Percentiles rank a stretch among this genome's conserved stretches.
Evolutionary conservation across 192 early-diverging fungal species (phyloP).

Genomic region (Funneliformis geosporum): DNA sequence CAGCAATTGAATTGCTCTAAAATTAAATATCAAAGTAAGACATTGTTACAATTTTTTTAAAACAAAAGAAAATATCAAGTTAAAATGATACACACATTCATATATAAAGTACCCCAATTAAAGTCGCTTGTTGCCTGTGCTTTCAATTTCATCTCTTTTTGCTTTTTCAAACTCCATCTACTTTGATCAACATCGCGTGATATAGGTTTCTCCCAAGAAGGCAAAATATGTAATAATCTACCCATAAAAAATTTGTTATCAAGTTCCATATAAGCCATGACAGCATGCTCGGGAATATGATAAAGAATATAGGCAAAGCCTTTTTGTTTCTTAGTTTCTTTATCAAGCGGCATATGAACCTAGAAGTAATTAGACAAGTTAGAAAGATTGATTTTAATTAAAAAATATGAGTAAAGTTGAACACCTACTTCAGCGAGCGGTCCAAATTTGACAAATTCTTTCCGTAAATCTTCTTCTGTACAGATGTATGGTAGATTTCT

Average conservation of each 20-base stretch:
- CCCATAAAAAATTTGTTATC: constrained; percentile 91
- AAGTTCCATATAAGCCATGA: constrained; percentile 80
- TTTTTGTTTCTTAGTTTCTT: constrained; percentile 89
- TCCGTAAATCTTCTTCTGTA: constrained; percentile 84
- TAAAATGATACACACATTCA: constrained; percentile 69
- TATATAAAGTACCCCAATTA: constrained; percentile 96
- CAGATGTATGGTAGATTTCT: constrained; percentile 91
- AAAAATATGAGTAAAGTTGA: background rate
- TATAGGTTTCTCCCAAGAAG: constrained; percentile 84
- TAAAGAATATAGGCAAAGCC: constrained; percentile 92
- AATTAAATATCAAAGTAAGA: constrained; percentile 11
- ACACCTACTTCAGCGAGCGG: constrained; percentile 77
- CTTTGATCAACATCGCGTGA: constrained; percentile 46
- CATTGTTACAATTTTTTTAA: constrained; percentile 12
- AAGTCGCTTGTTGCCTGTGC: constrained; percentile 78
- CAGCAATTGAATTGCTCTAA: constrained; percentile 88
- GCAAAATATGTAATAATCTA: constrained; percentile 84
- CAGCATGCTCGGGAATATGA: constrained; percentile 90
- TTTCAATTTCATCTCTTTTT: constrained; percentile 82
- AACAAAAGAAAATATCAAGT: background rate
- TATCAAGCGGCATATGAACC: constrained; percentile 92
- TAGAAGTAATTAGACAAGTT: constrained; percentile 23
- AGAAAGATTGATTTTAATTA: background rate
- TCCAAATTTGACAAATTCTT: constrained; percentile 83
- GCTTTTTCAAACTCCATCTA: constrained; percentile 70